Evolutionary conservation across 148 eudicot species (phyloP).

Genomic region (Amaranthus hypochondriacus): DNA sequence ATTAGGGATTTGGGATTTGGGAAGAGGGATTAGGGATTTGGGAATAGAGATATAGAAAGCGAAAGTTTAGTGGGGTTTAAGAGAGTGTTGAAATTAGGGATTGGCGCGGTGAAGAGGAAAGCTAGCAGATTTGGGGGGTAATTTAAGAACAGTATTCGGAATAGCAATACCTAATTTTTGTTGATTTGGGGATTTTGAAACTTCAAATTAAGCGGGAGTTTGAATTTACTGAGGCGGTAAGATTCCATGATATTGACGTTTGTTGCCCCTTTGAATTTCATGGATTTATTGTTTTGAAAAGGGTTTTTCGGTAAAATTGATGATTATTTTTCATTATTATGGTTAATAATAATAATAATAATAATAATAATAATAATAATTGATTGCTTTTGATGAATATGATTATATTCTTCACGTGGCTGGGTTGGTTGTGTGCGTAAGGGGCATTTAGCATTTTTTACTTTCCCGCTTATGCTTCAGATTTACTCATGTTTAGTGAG

Average conservation of each 20-base stretch:
- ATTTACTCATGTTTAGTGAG: neutral
- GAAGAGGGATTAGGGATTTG: neutral
- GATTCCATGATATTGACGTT: neutral
- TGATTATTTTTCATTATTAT: neutral
- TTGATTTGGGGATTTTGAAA: slow-evolving; percentile 26
- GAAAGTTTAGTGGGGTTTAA: neutral
- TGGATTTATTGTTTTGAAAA: neutral
- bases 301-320: neutral
- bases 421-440: neutral
- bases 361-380: neutral
- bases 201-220: slow-evolving; percentile 36
- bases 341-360: neutral
- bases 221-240: slow-evolving; percentile 12
- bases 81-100: slow-evolving; percentile 19
- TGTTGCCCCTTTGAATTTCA: neutral
- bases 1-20: neutral
- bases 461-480: neutral
- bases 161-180: neutral
- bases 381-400: neutral
- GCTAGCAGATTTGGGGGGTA: neutral
- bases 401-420: slow-evolving; percentile 4
- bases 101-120: slow-evolving; percentile 12
- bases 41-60: neutral
- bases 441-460: neutral
- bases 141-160: neutral